Conservation (phyloP, 2,329 filamentous ascomycete species). For the Decorospora gaudefroyi region DNA sequence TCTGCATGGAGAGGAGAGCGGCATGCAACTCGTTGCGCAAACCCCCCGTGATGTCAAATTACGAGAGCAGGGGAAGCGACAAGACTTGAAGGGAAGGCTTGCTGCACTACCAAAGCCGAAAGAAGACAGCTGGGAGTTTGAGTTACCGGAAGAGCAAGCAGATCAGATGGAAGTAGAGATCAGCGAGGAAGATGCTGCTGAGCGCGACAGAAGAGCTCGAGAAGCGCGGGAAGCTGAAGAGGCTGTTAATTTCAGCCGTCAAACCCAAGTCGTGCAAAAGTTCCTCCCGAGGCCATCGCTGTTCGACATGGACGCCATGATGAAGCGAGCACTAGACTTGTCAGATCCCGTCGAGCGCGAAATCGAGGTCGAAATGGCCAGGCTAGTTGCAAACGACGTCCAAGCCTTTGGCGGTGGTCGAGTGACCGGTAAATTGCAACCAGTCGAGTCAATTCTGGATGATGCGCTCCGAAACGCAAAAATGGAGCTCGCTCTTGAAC, state of each 20-base stretch:
- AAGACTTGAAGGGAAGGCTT: slow-evolving; percentile 72
- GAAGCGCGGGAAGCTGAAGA: slow-evolving; percentile 66
- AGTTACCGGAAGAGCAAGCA: slow-evolving; percentile 79
- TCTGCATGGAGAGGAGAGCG: slow-evolving; percentile 72
- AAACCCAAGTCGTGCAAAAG: slow-evolving; percentile 89
- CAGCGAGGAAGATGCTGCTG: slow-evolving; percentile 69
- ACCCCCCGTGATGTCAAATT: slow-evolving; percentile 78
- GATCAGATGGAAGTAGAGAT: slow-evolving; percentile 61
- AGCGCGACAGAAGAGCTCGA: slow-evolving; percentile 73
- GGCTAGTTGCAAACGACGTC: slow-evolving; percentile 82
- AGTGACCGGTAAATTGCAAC: slow-evolving; percentile 64
- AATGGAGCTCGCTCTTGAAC: slow-evolving; percentile 74
- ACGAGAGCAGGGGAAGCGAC: slow-evolving; percentile 69
- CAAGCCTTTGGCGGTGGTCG: slow-evolving; percentile 71
- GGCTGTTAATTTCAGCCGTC: slow-evolving; percentile 72
- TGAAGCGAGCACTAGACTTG: slow-evolving; percentile 65
- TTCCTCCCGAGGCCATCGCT: slow-evolving; percentile 75
- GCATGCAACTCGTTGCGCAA: slow-evolving; percentile 68
- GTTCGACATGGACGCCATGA: slow-evolving; percentile 71
- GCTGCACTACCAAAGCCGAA: slow-evolving; percentile 88
- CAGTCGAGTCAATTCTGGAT: slow-evolving; percentile 70
- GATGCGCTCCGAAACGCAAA: slow-evolving; percentile 73
- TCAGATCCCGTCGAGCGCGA: slow-evolving; percentile 67
- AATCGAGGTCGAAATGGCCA: slow-evolving; percentile 76
- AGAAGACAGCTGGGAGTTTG: slow-evolving; percentile 91